Evolutionary conservation across 148 eudicot species (phyloP), one percentile per base, ranked within the genome.

Genomic region (Camellia lanceoleosa): DNA sequence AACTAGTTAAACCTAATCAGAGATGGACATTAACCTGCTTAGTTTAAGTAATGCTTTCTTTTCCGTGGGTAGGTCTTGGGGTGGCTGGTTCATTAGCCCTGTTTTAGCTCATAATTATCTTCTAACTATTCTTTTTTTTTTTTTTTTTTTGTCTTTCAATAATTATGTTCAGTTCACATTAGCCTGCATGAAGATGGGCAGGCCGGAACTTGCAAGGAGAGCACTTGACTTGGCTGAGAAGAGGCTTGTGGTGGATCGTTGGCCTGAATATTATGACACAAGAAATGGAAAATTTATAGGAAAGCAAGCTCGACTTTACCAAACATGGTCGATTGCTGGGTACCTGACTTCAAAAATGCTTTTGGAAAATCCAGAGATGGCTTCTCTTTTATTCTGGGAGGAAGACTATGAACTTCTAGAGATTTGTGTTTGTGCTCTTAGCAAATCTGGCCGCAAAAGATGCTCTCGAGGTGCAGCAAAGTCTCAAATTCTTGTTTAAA

Each of bases 261-360:
- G 98, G 98, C 98, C 98, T 42, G 98, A 95, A 80, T 95, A 95
- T 77, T 95, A 95, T 20, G 98, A 95, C 88, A 95, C 98, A 4
- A 90, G 87, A 18, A 84, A 84, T 67, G 98, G 92, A 38, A 95
- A 87, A 76, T 95, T 93, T 68, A 82, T 91, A 7, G 98, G 98
- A 60, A 95, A 95, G 80, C 98, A 95, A 87, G 87, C 98, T 23
- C 89, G 97, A 15, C 92, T 91, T 42, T 91, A 93, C 84, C 98
- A 95, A 87, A 95, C 98, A 8, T 95, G 98, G 98, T 91, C 97
- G 0, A 84, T 95, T n/a, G 97, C 98, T 65, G 97, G 97, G 19
- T 91, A 71, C 78, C 80, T 91, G 64, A 83, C 97, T 68, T 93
- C 97, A 18, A 95, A 89, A 85, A 88, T 93, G 97, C 85, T 95